Evolutionary conservation across 306 rosid genomes (phyloP).

Genomic region (Pterocarpus santalinus): DNA sequence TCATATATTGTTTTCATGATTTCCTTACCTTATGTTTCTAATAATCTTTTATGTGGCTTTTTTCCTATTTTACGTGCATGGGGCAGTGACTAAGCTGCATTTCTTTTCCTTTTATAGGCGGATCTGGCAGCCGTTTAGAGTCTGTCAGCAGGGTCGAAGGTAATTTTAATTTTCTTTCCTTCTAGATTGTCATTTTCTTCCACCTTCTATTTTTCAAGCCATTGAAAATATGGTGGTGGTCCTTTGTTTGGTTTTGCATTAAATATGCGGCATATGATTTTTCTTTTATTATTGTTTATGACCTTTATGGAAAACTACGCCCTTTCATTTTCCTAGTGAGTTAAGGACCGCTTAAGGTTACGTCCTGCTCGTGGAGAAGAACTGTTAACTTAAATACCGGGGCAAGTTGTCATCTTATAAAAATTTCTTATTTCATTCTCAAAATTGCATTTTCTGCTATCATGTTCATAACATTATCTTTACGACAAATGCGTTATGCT

Average conservation of each 20-base stretch:
- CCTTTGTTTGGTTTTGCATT: slow-evolving; percentile 32
- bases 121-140: slow-evolving; percentile 45
- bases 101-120: slow-evolving; percentile 53
- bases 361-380: slow-evolving; percentile 3
- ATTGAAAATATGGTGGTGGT: background rate
- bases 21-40: background rate
- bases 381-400: background rate
- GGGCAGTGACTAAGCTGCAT: background rate
- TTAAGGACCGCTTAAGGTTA: background rate
- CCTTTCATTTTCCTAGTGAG: background rate
- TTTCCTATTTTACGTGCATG: background rate
- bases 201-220: background rate
- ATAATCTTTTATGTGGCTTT: slow-evolving; percentile 5
- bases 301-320: background rate
- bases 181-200: background rate
- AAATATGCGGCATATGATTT: background rate
- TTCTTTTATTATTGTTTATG: background rate
- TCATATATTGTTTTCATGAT: background rate
- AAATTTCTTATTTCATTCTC: background rate
- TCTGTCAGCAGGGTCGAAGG: slow-evolving; percentile 63
- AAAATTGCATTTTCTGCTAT: slow-evolving; percentile 6
- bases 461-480: background rate
- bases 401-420: background rate
- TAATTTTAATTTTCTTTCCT: slow-evolving; percentile 28
- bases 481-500: background rate